A percentile compares a stretch with the other conserved stretches of the same genome.
Evolutionary conservation across 345 rosid species (phyloP).

Genomic region (Clarkia xantiana): DNA sequence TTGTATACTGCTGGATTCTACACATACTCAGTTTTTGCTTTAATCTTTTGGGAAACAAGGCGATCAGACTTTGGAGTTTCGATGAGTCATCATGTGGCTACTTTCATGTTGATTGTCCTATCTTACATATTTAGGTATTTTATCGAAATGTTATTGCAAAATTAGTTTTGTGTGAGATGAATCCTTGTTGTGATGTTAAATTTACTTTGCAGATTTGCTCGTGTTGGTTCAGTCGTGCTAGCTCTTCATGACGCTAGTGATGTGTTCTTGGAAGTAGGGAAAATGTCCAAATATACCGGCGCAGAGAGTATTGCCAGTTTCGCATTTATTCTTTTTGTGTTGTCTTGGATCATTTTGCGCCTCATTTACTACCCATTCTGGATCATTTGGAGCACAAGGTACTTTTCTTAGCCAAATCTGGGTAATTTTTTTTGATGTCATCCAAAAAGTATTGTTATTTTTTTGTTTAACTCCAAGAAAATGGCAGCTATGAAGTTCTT

Average conservation of each 20-base stretch:
- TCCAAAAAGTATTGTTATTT: background rate
- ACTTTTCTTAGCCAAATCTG: slow-evolving; percentile 8
- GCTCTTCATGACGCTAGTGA: slow-evolving; percentile 97
- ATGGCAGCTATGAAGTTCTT: slow-evolving; percentile 66
- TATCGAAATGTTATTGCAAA: background rate
- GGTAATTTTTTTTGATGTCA: too few relatives aligned
- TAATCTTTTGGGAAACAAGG: slow-evolving; percentile 97
- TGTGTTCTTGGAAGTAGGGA: slow-evolving; percentile 84
- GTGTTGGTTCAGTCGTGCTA: slow-evolving; percentile 81
- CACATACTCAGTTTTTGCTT: slow-evolving; percentile 86
- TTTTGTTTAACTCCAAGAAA: background rate
- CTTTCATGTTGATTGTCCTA: slow-evolving; percentile 58
- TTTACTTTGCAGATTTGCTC: slow-evolving; percentile 49
- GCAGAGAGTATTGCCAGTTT: slow-evolving; percentile 66
- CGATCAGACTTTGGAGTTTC: slow-evolving; percentile 98
- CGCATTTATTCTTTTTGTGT: slow-evolving; percentile 65
- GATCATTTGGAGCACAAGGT: slow-evolving; percentile 99
- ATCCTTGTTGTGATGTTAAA: slow-evolving; percentile 3
- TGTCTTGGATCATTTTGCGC: slow-evolving; percentile 81
- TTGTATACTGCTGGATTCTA: slow-evolving; percentile 95
- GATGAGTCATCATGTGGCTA: slow-evolving; percentile 92
- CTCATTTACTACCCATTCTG: slow-evolving; percentile 92
- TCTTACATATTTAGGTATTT: slow-evolving; percentile 72
- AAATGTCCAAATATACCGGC: slow-evolving; percentile 85
- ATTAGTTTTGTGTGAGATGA: background rate